Conservation (phyloP, 495 filamentous ascomycete genomes). For the Annulohypoxylon moriforme region DNA sequence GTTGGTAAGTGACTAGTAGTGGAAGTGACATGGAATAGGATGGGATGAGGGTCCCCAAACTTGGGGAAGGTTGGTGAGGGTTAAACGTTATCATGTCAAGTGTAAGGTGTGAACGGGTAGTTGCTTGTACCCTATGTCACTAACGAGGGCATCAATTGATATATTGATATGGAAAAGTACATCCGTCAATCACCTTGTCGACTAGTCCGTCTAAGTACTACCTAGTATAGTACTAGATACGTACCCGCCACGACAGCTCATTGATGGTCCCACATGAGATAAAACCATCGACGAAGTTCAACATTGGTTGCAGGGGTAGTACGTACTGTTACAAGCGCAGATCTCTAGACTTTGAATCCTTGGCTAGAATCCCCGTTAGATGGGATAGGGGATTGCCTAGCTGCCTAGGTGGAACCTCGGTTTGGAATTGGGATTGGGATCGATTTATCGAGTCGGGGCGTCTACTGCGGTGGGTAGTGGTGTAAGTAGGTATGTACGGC, state of each 20-base stretch:
- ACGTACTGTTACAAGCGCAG: conserved; percentile 10
- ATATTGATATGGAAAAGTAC: background rate
- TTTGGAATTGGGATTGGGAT: conserved; percentile 1
- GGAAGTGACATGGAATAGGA: conserved; percentile 23
- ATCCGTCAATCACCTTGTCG: background rate
- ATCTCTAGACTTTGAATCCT: conserved; percentile 11
- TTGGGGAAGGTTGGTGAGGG: conserved; percentile 27
- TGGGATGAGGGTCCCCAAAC: conserved; percentile 11
- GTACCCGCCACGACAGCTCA: conserved; percentile 25
- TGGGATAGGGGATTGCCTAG: conserved; percentile 9
- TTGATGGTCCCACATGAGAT: conserved; percentile 23
- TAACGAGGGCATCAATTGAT: conserved; percentile 17
- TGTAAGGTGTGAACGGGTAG: conserved; percentile 17
- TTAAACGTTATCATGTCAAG: conserved; percentile 37
- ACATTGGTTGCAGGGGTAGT: conserved; percentile 15
- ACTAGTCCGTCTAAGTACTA: background rate
- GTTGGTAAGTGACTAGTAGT: background rate
- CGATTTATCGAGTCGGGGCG: conserved; percentile 7
- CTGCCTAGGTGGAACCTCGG: background rate
- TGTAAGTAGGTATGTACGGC: too few species aligned
- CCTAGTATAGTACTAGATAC: conserved; percentile 5
- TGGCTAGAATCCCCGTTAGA: conserved; percentile 18
- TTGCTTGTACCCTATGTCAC: conserved; percentile 26
- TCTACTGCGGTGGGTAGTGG: too few species aligned
- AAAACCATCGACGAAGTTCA: conserved; percentile 4